Evolutionary conservation across 225 moss, liverwort and hornwort species (phyloP), one percentile per base, ranked within the genome.

Genomic region (Straminergon stramineum): DNA sequence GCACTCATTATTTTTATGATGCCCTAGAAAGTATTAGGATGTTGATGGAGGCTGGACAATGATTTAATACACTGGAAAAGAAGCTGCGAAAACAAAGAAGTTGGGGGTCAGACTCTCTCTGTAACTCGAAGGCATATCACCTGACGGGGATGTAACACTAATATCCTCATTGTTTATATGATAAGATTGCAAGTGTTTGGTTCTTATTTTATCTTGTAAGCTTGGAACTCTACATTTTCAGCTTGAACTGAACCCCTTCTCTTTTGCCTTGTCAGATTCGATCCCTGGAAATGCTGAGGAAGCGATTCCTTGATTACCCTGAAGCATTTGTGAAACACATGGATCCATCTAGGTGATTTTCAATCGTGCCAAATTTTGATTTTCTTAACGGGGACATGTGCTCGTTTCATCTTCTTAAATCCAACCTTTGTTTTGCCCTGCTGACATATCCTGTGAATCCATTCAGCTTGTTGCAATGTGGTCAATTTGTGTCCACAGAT

Each of bases 251-350:
- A 57, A 60, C 32, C 51, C 22, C 57, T 43, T 89, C 64, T 66
- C 74, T 62, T 87, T 90, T 89, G 77, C 43, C 45, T 84, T 79
- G 41, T 74, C 94, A 98, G 98, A 96, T 98, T 93, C 98, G 98
- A 88, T 93, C 97, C 39, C 91, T 96, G 87, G 92, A 94, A 79
- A 98, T 98, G 98, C 90, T 98, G 78, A 95, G 97, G 64, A 97
- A 98, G 89, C 94, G 98, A 62, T 98, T 98, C 48, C 91, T 93
- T 90, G 93, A 96, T 89, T 97, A 92, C 68, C 98, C 98, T 32
- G 90, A 88, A 84, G 98, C 94, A 84, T 97, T 96, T 95, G 93
- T 92, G 71, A 79, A 90, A 86, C 96, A 68, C 24, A 79, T 97
- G 90, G 90, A 90, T 34, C 84, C 95, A 71, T 61, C 91, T 27